Percentiles rank a stretch among this genome's conserved stretches.
Conservation (phyloP, 2,329 filamentous ascomycete genomes). For the Fusarium tanahbumbuense region DNA sequence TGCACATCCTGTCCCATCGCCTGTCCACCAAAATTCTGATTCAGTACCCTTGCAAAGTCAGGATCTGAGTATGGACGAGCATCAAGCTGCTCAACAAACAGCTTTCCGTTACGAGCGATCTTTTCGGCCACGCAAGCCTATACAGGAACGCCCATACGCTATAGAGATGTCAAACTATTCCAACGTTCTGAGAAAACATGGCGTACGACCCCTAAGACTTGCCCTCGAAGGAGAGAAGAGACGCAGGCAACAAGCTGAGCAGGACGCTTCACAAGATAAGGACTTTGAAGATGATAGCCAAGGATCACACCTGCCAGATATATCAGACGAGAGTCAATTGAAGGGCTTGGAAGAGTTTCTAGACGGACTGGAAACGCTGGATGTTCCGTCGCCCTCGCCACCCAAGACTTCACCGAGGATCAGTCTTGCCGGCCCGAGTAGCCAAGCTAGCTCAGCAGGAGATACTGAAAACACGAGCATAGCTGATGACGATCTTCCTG, state of each 20-base stretch:
- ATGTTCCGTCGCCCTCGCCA: conserved; percentile 47
- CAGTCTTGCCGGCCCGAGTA: conserved; percentile 47
- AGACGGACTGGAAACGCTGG: conserved; percentile 36
- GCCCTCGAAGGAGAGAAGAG: conserved; percentile 46
- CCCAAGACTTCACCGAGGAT: conserved; percentile 45
- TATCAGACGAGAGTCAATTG: conserved; percentile 53
- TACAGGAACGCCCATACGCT: conserved; percentile 70
- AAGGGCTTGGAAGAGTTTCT: conserved; percentile 32
- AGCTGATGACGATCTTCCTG: conserved; percentile 54
- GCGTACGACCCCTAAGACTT: conserved; percentile 64
- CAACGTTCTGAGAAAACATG: conserved; percentile 64
- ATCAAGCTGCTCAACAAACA: conserved; percentile 41
- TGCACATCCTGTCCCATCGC: neutral
- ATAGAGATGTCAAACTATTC: conserved; percentile 67
- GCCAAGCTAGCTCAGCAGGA: conserved; percentile 50
- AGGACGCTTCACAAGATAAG: conserved; percentile 60
- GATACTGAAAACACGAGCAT: conserved; percentile 55
- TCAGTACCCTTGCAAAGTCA: conserved; percentile 29
- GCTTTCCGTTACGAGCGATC: conserved; percentile 58
- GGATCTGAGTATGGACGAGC: conserved; percentile 34
- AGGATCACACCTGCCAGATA: conserved; percentile 48
- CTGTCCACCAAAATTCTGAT: neutral
- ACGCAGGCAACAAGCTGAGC: conserved; percentile 57
- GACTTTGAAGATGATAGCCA: conserved; percentile 67
- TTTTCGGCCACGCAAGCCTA: conserved; percentile 69